Conservation (phyloP, 495 filamentous ascomycete species). For the Viridothelium virens region DNA sequence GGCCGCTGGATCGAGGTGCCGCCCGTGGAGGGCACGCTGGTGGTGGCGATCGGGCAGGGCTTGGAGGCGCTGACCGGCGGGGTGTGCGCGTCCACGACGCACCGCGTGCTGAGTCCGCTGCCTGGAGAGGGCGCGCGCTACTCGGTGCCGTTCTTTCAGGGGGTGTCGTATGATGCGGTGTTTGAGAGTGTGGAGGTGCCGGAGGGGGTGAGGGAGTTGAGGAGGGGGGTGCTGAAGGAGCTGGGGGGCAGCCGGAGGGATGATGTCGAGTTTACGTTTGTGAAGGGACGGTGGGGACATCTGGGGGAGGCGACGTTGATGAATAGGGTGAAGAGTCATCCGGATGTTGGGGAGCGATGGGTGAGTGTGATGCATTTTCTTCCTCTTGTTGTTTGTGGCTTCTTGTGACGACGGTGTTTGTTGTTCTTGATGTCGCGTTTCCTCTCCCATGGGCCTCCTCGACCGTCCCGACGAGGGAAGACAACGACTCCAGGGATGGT, state of each 20-base stretch:
- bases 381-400: background rate
- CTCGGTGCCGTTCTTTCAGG: conserved; percentile 89
- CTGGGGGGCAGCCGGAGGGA: conserved; percentile 50
- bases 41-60: conserved; percentile 89
- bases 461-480: too few relatives aligned
- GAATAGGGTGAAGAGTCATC: conserved; percentile 85
- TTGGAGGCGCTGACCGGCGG: conserved; percentile 85
- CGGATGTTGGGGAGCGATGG: conserved; percentile 82
- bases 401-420: too few relatives aligned
- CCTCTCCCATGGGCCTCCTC: background rate
- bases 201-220: conserved; percentile 50
- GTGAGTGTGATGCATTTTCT: conserved; percentile 23
- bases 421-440: background rate
- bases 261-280: conserved; percentile 75
- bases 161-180: conserved; percentile 69
- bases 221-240: conserved; percentile 44
- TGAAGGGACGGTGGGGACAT: conserved; percentile 55
- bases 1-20: conserved; percentile 77
- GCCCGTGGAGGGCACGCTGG: conserved; percentile 52
- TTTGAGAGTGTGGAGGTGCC: conserved; percentile 75
- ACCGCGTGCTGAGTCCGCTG: conserved; percentile 58
- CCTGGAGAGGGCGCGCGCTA: conserved; percentile 65
- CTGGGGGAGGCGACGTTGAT: conserved; percentile 72
- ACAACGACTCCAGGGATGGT: too few relatives aligned
- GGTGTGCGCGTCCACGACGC: conserved; percentile 78